A percentile compares a stretch with the other conserved stretches of the same genome.
Conservation (phyloP, 1,284 basidiomycete species). For the Phellopilus nigrolimitatus region DNA sequence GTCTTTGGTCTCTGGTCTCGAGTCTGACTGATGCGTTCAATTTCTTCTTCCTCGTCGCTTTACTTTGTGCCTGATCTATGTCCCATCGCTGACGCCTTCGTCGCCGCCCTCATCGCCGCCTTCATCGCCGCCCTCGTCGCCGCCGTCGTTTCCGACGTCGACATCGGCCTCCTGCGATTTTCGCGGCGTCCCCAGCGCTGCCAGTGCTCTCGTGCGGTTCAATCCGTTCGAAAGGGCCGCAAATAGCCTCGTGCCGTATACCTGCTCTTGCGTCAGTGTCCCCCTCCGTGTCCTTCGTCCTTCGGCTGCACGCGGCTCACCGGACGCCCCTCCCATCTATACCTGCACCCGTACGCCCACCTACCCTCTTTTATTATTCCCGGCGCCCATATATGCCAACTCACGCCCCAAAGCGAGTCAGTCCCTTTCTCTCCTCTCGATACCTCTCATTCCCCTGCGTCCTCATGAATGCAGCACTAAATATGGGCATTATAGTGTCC, state of each 20-base stretch:
- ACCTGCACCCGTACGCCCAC: neutral
- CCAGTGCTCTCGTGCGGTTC: too few species aligned
- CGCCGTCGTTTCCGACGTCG: neutral
- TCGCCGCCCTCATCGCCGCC: constrained; percentile 8
- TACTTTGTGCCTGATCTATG: too few species aligned
- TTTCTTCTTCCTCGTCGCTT: neutral
- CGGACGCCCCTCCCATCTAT: too few species aligned
- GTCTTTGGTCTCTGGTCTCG: too few species aligned
- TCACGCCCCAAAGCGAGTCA: constrained; percentile 12
- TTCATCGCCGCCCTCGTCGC: constrained; percentile 7
- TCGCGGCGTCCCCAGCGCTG: constrained; percentile 4
- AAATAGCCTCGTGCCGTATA: too few species aligned
- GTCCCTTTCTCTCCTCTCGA: constrained; percentile 6
- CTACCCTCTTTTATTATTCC: neutral
- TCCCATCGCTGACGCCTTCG: too few species aligned
- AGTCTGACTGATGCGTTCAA: neutral
- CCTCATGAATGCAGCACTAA: constrained; percentile 11
- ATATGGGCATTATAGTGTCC: constrained; percentile 22
- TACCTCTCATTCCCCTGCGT: neutral
- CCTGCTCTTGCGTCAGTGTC: constrained; percentile 16
- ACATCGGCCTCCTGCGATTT: constrained; percentile 12
- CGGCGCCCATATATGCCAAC: constrained; percentile 15
- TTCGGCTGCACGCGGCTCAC: too few species aligned
- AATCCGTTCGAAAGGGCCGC: too few species aligned
- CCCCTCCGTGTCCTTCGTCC: constrained; percentile 8